Percentiles rank a stretch among this genome's conserved stretches.
Evolutionary conservation across 495 filamentous ascomycete species (phyloP).

Genomic region (Podospora sp.): DNA sequence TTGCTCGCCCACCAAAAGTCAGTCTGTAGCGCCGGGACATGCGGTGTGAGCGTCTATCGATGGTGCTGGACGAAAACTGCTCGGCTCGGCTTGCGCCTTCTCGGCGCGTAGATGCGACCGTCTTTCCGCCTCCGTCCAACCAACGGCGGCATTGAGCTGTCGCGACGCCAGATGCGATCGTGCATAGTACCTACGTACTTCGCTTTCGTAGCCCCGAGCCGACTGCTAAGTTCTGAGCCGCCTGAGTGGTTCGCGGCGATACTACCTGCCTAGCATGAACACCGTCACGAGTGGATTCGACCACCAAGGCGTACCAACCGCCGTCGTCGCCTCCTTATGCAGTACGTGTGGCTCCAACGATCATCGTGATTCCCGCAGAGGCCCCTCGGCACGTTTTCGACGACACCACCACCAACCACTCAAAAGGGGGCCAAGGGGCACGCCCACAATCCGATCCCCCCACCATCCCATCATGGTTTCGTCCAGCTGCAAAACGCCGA

Average conservation of each 20-base stretch:
- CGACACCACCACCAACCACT: slow-evolving; percentile 3
- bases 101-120: slow-evolving; percentile 6
- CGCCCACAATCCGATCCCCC: not conserved
- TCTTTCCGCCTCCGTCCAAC: not conserved
- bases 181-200: slow-evolving; percentile 5
- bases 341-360: not conserved
- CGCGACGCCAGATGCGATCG: slow-evolving; percentile 10
- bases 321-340: not conserved
- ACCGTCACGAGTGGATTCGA: slow-evolving; percentile 6
- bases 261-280: slow-evolving; percentile 13
- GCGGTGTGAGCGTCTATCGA: slow-evolving; percentile 12
- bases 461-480: not conserved
- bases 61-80: not conserved
- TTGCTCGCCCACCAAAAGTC: not conserved
- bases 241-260: slow-evolving; percentile 7
- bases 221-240: not conserved
- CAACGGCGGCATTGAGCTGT: not conserved
- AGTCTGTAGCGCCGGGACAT: slow-evolving; percentile 2
- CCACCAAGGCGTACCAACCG: slow-evolving; percentile 6
- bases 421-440: slow-evolving; percentile 6
- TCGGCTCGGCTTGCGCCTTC: slow-evolving; percentile 5
- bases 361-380: slow-evolving; percentile 6
- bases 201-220: not conserved
- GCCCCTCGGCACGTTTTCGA: not conserved
- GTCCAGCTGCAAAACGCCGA: not conserved